Evolutionary conservation across 1,284 basidiomycete species (phyloP).

Genomic region (Macrocystidia cucumis): DNA sequence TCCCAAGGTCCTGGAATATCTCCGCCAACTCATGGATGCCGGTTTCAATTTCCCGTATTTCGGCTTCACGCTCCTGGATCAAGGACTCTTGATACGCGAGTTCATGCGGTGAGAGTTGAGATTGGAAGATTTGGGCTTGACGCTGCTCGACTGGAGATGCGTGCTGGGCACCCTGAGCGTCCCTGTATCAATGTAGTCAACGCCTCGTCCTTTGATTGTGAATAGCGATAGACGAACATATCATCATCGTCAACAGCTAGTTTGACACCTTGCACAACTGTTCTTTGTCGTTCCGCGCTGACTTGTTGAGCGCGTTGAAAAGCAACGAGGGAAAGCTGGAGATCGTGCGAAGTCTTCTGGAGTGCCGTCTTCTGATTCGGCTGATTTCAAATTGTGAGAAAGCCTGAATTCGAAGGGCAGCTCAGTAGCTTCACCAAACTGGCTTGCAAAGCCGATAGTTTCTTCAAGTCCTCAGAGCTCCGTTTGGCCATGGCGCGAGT

Average conservation of each 20-base stretch:
- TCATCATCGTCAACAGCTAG: slow-evolving; percentile 68
- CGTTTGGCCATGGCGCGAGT: slow-evolving; percentile 94
- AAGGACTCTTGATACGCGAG: slow-evolving; percentile 95
- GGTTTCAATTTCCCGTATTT: slow-evolving; percentile 95
- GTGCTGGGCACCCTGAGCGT: too few relatives aligned
- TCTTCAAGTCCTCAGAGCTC: slow-evolving; percentile 89
- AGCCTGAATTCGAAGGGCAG: slow-evolving; percentile 3
- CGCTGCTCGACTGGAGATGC: slow-evolving; percentile 46
- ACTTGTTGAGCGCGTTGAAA: slow-evolving; percentile 91
- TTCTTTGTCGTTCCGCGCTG: slow-evolving; percentile 82
- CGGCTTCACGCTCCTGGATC: slow-evolving; percentile 91
- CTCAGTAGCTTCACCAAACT: slow-evolving; percentile 40
- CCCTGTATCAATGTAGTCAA: too few relatives aligned
- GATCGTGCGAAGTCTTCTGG: slow-evolving; percentile 90
- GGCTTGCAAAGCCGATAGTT: slow-evolving; percentile 63
- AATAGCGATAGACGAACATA: too few relatives aligned
- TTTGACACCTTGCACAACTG: slow-evolving; percentile 77
- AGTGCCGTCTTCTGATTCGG: slow-evolving; percentile 71
- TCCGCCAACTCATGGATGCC: slow-evolving; percentile 97
- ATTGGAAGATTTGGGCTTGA: slow-evolving; percentile 67
- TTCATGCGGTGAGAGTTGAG: slow-evolving; percentile 80
- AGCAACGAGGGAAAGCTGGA: slow-evolving; percentile 81
- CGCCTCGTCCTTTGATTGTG: too few relatives aligned
- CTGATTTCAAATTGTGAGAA: slow-evolving; percentile 24
- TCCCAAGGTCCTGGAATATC: slow-evolving; percentile 95